These are phyloP conservation scores for Citrus reticulata DNA, from an alignment of 345 rosid genomes.

Conservation along the genomic window DNA sequence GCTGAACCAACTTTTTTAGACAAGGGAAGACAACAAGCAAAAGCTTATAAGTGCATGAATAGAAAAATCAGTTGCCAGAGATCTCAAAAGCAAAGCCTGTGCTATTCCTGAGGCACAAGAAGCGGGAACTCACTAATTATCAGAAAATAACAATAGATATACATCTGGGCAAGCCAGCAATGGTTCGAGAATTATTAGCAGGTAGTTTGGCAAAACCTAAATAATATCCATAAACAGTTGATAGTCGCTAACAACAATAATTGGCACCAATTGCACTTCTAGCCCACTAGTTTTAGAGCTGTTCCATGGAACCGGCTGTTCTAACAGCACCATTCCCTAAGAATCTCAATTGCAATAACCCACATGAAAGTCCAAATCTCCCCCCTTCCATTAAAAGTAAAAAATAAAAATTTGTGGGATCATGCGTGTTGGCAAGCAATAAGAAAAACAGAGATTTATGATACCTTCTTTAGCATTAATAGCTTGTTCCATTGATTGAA, in stretches of 20 bases:
- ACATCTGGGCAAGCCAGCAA: not conserved
- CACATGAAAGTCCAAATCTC: not conserved
- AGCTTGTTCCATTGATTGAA: constrained; percentile 88
- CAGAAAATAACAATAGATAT: not conserved
- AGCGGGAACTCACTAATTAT: not conserved
- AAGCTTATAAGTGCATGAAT: not conserved
- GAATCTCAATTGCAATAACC: not conserved
- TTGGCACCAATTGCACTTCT: not conserved
- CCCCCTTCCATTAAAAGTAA: not conserved
- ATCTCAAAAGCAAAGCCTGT: not conserved
- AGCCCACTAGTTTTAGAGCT: not conserved
- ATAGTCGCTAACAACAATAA: not conserved
- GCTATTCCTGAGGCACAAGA: not conserved
- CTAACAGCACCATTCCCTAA: not conserved
- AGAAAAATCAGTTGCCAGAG: not conserved
- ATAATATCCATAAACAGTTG: not conserved
- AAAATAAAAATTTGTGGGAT: not conserved
- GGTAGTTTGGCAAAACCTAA: not conserved
- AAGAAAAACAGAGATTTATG: not conserved
- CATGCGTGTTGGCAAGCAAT: not conserved
- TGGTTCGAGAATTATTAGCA: not conserved
- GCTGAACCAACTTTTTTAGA: not conserved
- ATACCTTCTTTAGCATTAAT: constrained; percentile 77
- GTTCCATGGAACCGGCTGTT: not conserved
- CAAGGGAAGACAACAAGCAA: not conserved